phyloP scores from a whole-genome alignment of 139 green algal species.

The Chlorella ohadii region DNA sequence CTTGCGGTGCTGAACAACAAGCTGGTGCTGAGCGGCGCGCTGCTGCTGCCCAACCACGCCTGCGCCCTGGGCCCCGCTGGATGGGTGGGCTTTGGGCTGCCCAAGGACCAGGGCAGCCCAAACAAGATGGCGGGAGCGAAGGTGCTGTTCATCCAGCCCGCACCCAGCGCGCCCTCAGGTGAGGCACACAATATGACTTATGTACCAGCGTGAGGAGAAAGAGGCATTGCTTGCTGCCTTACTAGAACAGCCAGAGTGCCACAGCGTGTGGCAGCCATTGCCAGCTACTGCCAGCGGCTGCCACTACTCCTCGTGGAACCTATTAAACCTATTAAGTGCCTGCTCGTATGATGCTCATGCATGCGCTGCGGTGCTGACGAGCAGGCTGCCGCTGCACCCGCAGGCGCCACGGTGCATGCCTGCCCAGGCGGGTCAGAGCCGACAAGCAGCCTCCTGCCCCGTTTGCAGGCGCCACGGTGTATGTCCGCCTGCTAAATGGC shows the following conservation, averaged over 20 bases:
- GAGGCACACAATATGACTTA: too few relatives aligned
- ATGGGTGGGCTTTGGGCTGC: conserved; percentile 8
- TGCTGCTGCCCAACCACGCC: conserved; percentile 11
- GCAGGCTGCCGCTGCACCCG: too few relatives aligned
- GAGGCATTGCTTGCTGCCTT: too few relatives aligned
- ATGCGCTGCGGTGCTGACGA: too few relatives aligned
- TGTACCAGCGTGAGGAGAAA: not conserved
- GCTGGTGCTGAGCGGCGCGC: not conserved
- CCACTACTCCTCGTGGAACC: too few relatives aligned
- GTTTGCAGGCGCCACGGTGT: not conserved
- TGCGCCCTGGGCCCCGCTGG: not conserved
- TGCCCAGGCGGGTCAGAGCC: not conserved
- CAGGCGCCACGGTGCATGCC: not conserved
- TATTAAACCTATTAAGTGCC: too few relatives aligned
- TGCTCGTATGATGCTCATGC: too few relatives aligned
- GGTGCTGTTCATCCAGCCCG: not conserved
- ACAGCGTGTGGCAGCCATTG: too few relatives aligned
- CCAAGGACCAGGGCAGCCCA: not conserved
- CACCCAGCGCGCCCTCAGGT: not conserved
- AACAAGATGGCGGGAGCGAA: not conserved
- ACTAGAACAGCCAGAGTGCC: too few relatives aligned
- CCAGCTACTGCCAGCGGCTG: too few relatives aligned
- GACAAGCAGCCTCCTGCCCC: too few relatives aligned
- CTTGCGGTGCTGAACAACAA: not conserved
- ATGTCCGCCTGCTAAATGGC: not conserved